phyloP scores from a whole-genome alignment of 805 yeast species.

The Wickerhamomyces silvicola region DNA sequence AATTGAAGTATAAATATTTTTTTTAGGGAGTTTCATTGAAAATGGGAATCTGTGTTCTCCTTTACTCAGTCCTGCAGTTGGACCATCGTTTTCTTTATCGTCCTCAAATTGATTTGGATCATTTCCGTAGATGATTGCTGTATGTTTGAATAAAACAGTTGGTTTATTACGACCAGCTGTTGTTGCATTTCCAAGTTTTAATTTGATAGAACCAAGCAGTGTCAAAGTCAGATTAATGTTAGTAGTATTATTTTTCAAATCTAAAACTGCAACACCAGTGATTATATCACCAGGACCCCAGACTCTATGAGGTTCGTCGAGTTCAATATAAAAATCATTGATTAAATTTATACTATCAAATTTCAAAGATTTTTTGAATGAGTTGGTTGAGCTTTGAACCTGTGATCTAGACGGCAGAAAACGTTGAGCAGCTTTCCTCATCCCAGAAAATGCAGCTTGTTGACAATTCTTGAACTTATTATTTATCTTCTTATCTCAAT shows the following conservation, averaged over 20 bases:
- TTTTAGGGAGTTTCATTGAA: slow-evolving; percentile 71
- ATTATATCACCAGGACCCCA: slow-evolving; percentile 80
- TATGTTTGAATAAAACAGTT: slow-evolving; percentile 49
- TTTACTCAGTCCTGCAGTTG: slow-evolving; percentile 47
- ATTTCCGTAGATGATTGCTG: slow-evolving; percentile 52
- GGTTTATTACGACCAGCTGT: slow-evolving; percentile 47
- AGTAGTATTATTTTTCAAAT: slow-evolving; percentile 47
- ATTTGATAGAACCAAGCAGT: slow-evolving; percentile 49
- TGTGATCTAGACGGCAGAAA: slow-evolving; percentile 17
- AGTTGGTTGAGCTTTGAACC: slow-evolving; percentile 6
- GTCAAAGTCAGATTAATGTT: slow-evolving; percentile 49
- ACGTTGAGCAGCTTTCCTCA: slow-evolving; percentile 23
- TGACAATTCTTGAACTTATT: no score
- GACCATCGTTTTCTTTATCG: slow-evolving; percentile 7
- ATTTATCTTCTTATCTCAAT: not conserved
- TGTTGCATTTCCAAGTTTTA: slow-evolving; percentile 43
- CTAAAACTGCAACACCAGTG: slow-evolving; percentile 54
- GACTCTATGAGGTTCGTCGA: slow-evolving; percentile 68
- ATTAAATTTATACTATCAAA: slow-evolving; percentile 30
- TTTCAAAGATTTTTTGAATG: slow-evolving; percentile 18
- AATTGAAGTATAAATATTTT: slow-evolving; percentile 64
- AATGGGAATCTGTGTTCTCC: slow-evolving; percentile 91
- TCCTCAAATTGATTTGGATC: slow-evolving; percentile 14
- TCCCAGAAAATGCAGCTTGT: no score
- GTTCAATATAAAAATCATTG: slow-evolving; percentile 60